phyloP scores from a whole-genome alignment of 495 filamentous ascomycete species.

The Staphylotrichum longicolle region DNA sequence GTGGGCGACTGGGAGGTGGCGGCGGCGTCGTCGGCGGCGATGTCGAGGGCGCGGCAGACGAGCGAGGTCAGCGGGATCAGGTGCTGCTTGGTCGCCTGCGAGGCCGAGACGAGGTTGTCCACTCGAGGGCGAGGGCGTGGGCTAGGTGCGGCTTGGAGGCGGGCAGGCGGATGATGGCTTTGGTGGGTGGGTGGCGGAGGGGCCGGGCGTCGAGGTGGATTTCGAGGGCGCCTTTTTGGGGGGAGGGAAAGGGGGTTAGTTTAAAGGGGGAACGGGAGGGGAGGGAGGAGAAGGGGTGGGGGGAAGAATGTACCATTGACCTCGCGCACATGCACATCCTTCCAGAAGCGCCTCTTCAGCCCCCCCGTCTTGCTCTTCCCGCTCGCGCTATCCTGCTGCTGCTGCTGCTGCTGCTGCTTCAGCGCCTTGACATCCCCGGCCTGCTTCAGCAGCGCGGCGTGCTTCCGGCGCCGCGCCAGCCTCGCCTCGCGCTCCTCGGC shows the following conservation, averaged over 20 bases:
- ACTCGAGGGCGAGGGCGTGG: constrained; percentile 83
- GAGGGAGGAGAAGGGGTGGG: background rate
- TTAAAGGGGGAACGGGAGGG: background rate
- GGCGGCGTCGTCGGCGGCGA: constrained; percentile 57
- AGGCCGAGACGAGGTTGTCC: constrained; percentile 75
- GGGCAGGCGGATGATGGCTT: constrained; percentile 66
- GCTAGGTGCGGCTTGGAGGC: constrained; percentile 76
- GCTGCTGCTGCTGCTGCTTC: constrained; percentile 5
- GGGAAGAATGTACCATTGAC: constrained; percentile 41
- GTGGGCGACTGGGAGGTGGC: constrained; percentile 22
- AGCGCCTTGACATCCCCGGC: constrained; percentile 44
- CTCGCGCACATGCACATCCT: constrained; percentile 64
- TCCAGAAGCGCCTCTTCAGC: constrained; percentile 79
- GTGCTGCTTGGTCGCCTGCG: constrained; percentile 75
- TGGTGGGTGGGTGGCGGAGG: constrained; percentile 68
- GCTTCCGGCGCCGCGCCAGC: constrained; percentile 50
- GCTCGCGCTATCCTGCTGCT: background rate
- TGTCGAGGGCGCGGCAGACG: constrained; percentile 74
- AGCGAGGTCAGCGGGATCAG: constrained; percentile 89
- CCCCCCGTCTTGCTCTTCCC: constrained; percentile 10
- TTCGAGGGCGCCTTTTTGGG: constrained; percentile 57
- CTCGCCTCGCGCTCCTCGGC: constrained; percentile 40
- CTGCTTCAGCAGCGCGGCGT: constrained; percentile 51
- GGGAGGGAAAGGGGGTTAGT: background rate
- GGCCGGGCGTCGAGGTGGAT: constrained; percentile 78